Evolutionary conservation across 2,329 filamentous ascomycete genomes (phyloP).

Genomic region (Aspergillus tubingensis): DNA sequence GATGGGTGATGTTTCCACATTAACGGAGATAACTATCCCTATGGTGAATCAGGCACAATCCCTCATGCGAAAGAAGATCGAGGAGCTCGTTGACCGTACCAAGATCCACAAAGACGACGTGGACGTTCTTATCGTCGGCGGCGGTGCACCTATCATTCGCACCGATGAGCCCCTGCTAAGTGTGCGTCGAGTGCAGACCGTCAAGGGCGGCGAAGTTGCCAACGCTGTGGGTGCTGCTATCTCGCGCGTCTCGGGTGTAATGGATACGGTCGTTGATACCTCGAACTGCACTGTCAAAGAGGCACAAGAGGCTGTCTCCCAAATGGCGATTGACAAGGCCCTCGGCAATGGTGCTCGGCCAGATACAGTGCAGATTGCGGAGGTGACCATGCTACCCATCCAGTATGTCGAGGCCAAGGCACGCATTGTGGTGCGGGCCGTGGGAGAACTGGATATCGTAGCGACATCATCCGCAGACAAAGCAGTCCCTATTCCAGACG

Average conservation of each 20-base stretch:
- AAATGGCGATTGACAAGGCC: slow-evolving; percentile 5
- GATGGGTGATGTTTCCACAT: neutral
- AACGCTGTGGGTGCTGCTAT: slow-evolving; percentile 68
- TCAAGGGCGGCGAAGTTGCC: slow-evolving; percentile 50
- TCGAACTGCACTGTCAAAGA: slow-evolving; percentile 23
- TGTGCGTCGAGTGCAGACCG: slow-evolving; percentile 3
- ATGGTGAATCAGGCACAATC: neutral
- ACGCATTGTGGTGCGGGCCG: slow-evolving; percentile 33
- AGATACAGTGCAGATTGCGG: slow-evolving; percentile 38
- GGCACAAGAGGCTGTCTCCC: slow-evolving; percentile 4
- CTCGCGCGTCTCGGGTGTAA: slow-evolving; percentile 56
- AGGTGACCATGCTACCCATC: slow-evolving; percentile 42
- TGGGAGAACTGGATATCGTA: slow-evolving; percentile 24
- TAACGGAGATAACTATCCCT: too few species aligned
- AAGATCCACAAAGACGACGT: slow-evolving; percentile 13
- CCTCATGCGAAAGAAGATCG: slow-evolving; percentile 5
- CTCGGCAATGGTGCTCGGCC: slow-evolving; percentile 2
- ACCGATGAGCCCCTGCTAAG: slow-evolving; percentile 2
- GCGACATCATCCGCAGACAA: slow-evolving; percentile 17
- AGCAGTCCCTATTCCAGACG: slow-evolving; percentile 9
- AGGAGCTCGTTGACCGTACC: slow-evolving; percentile 12
- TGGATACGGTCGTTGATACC: slow-evolving; percentile 12
- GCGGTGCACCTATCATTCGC: slow-evolving; percentile 46
- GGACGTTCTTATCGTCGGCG: slow-evolving; percentile 62
- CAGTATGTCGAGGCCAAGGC: slow-evolving; percentile 38